Base-by-base conservation (phyloP, 495 filamentous ascomycete genomes). In the Aspergillus sclerotiicarbonarius region DNA sequence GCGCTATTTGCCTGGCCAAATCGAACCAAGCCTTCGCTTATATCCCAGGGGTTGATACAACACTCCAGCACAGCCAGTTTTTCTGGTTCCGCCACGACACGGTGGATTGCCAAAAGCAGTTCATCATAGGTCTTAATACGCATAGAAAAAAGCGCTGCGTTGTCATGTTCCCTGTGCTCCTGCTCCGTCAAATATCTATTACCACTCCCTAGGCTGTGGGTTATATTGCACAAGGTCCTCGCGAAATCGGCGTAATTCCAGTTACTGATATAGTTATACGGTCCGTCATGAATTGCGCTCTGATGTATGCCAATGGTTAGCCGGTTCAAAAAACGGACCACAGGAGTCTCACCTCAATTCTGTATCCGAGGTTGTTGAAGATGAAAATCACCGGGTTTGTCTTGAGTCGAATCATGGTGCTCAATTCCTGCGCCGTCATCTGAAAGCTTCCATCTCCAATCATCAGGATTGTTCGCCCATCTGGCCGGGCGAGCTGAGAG, bases 371-470 rank as follows among this genome's bases (percentile, higher is more conserved):
- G 62, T 87, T 87, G 70, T 83, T 81, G 61, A 87, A 84, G 31
- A 88, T 81, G 65, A 86, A 84, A 69, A 93, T 84, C 61, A 89
- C 90, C 12, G 88, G 79, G 45, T 85, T 82, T 29, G 91, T 67
- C 10, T 76, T 72, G 46, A 87, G 82, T 13, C 84, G 79, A 37
- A 92, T 78, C 80, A 92, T 90, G 18, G 88, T 90, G 63, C 82
- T 84, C 48, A 93, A 67, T 68, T 91, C 88, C 62, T 92, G 90
- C 4, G 76, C 85, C 1, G 88, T 90, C 20, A 92, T 72, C 63
- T 93, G 87, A 65, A 92, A 83, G 51, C 82, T 85, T 18, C 90
- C 90, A 62, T 93, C 90, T 30, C 89, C 90, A 13, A 87, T 87
- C 61, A 91, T 88, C 53, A 92, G 71, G 55, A 93, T 82, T 1